Evolutionary conservation across 2,329 filamentous ascomycete species (phyloP), one percentile per base, ranked within the genome.

Genomic region (Aspergillus ochraceus): DNA sequence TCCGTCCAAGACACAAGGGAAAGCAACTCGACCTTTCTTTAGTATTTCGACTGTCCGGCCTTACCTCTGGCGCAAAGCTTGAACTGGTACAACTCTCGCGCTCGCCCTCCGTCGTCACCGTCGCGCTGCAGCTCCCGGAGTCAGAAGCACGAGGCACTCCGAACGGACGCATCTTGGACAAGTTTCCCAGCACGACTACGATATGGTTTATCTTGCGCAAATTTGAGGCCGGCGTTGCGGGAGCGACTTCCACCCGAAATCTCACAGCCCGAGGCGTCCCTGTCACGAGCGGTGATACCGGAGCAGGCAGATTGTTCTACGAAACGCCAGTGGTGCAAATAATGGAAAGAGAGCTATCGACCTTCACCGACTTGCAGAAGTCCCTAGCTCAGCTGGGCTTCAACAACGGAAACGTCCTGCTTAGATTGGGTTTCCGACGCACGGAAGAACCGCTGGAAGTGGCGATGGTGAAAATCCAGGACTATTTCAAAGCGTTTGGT

Each of bases 121-220:
- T 99, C 47, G 94, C 91, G n/a, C 80, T 99, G 12, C 91, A 96
- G 71, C 81, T 97, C 29, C 91, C 92, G 3, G 83, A 88, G 39
- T 85, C 88, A 22, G 90, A 95, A 71, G 86, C 84, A 20, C 81
- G 80, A 49, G 81, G 83, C 52, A 81, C 84, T 20, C 84, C 87
- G 1, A 86, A 86, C 64, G 86, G 87, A 24, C 87, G 92, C 30
- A 77, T 96, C 46, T 86, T 88, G 58, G 88, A 95, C 72, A 97
- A 95, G 72, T 92, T 98, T 62, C 88, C 93, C 1, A 96, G 90
- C 74, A 90, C 91, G 65, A 91, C 91, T 39, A 91, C 92, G 19
- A 74, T 99, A 76, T 99, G 95, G 95, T 86, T 92, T 66, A 82
- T 98, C 29, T 74, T 99, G 58, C 89, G 95, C 60, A 91, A 95